Conservation (phyloP, 352 stramenopile genomes). For the Pythium vanterpoolii region DNA sequence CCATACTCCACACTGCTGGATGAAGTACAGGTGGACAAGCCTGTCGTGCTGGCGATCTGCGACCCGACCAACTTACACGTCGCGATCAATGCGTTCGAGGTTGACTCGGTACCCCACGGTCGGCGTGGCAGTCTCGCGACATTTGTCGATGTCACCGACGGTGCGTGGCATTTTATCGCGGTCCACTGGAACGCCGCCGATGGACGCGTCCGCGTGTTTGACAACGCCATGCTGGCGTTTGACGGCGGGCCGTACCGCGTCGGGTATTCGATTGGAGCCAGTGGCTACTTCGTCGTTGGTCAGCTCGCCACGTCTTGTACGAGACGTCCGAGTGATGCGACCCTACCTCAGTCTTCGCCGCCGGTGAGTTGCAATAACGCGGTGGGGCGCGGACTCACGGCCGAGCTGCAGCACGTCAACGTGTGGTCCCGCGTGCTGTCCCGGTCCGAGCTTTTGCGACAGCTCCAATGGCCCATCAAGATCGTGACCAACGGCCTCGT, state of each 20-base stretch:
- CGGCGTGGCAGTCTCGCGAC: conserved; percentile 30
- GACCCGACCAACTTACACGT: conserved; percentile 61
- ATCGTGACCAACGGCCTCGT: conserved; percentile 54
- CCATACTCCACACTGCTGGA: too few relatives aligned
- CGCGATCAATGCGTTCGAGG: conserved; percentile 35
- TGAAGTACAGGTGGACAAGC: not conserved
- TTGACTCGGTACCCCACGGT: not conserved
- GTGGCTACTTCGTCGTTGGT: conserved; percentile 45
- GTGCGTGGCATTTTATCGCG: conserved; percentile 66
- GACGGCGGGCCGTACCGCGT: conserved; percentile 59
- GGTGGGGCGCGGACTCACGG: conserved; percentile 28
- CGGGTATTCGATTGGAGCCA: conserved; percentile 22
- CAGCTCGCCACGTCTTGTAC: conserved; percentile 29
- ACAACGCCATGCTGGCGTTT: conserved; percentile 71
- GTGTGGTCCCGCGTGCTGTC: conserved; percentile 50
- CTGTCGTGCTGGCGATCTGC: conserved; percentile 47
- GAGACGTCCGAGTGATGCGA: not conserved
- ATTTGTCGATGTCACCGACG: conserved; percentile 64
- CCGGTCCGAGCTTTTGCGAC: conserved; percentile 43
- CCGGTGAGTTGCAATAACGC: conserved; percentile 29
- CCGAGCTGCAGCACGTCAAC: conserved; percentile 56
- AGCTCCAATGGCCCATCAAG: conserved; percentile 52
- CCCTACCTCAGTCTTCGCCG: not conserved
- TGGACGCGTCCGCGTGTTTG: conserved; percentile 49
- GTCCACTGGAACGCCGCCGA: conserved; percentile 52